Evolutionary conservation across 2,329 filamentous ascomycete species (phyloP).

Genomic region (Pyricularia grisea): DNA sequence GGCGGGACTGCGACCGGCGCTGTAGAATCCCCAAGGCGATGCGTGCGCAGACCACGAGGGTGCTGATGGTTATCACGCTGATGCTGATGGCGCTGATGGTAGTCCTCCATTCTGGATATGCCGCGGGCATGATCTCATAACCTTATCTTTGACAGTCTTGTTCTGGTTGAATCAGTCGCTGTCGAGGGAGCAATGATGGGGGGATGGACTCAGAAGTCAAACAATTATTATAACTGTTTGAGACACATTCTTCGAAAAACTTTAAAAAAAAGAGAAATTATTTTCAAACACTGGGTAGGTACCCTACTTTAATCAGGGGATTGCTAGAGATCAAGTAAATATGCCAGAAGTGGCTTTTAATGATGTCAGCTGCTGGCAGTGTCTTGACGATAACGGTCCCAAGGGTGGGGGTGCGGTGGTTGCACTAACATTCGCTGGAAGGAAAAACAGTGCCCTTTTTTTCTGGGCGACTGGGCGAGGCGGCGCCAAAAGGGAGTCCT

Average conservation of each 20-base stretch:
- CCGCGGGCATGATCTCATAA: background rate
- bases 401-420: no score
- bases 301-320: no score
- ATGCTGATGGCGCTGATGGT: background rate
- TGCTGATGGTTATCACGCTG: background rate
- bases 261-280: no score
- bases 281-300: no score
- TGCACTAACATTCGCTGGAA: no score
- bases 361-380: no score
- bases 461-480: no score
- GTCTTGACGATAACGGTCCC: no score
- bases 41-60: background rate
- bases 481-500: no score
- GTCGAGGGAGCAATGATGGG: background rate
- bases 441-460: no score
- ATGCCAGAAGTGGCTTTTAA: no score
- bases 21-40: background rate
- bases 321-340: no score
- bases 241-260: background rate
- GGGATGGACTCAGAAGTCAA: background rate
- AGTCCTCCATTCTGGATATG: background rate
- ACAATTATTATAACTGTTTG: background rate
- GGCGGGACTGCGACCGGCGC: background rate
- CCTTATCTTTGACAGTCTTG: background rate
- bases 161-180: background rate